phyloP scores from a whole-genome alignment of 257 asterid species.

The Jasminum sambac region DNA sequence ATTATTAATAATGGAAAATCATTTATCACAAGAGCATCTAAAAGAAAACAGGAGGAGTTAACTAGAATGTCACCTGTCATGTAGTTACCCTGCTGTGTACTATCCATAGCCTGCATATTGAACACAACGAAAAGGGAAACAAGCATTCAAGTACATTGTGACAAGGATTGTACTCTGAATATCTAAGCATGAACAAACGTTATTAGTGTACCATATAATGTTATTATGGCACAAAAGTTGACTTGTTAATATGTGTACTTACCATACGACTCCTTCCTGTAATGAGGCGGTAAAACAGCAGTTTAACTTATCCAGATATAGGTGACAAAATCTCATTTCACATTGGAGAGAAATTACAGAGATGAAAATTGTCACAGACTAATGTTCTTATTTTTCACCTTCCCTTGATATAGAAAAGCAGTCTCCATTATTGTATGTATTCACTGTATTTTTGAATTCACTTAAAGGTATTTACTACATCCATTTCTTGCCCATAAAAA shows the following conservation, averaged over 20 bases:
- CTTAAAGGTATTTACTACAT: neutral
- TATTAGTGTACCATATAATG: neutral
- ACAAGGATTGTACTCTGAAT: neutral
- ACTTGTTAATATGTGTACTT: neutral
- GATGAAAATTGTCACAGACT: neutral
- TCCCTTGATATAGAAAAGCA: neutral
- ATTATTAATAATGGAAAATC: constrained; percentile 3
- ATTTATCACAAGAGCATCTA: neutral
- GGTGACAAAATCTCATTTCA: neutral
- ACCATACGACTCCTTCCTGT: neutral
- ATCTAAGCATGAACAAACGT: neutral
- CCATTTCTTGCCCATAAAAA: neutral
- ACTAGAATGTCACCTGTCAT: neutral
- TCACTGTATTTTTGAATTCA: neutral
- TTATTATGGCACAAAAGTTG: neutral
- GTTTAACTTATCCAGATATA: neutral
- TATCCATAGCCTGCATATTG: neutral
- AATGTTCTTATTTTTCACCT: neutral
- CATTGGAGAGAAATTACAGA: neutral
- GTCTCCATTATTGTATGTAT: neutral
- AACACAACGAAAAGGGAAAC: neutral
- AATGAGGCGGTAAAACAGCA: neutral
- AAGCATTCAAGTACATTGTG: neutral
- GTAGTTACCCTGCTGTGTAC: neutral
- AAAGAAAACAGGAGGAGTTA: neutral